A percentile compares a stretch with the other conserved stretches of the same genome.
Conservation (phyloP, 805 yeast genomes). For the Starmerella powellii region DNA sequence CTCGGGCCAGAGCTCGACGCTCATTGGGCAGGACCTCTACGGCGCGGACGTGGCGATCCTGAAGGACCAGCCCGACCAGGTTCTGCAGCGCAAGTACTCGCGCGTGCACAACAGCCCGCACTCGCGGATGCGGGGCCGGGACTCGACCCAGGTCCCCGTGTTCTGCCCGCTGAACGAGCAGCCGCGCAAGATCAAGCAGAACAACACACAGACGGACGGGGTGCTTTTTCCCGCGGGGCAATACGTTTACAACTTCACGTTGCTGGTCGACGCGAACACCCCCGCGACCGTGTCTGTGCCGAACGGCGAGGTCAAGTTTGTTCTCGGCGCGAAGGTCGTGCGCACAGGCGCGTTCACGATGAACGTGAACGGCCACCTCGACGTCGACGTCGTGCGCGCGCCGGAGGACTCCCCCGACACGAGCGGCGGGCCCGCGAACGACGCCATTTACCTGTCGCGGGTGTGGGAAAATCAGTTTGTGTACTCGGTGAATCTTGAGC, state of each 20-base stretch:
- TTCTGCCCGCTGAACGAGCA: slow-evolving; percentile 18
- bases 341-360: slow-evolving; percentile 68
- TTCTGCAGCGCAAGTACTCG: slow-evolving; percentile 14
- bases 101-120: slow-evolving; percentile 13
- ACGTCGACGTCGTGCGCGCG: slow-evolving; percentile 53
- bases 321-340: slow-evolving; percentile 47
- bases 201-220: slow-evolving; percentile 18
- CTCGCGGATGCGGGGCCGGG: slow-evolving; percentile 13
- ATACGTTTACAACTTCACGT: slow-evolving; percentile 72
- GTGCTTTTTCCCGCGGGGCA: slow-evolving; percentile 58
- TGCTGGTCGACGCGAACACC: slow-evolving; percentile 58
- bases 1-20: slow-evolving; percentile 22
- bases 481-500: slow-evolving; percentile 67
- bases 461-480: slow-evolving; percentile 78
- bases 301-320: slow-evolving; percentile 59
- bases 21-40: slow-evolving; percentile 25
- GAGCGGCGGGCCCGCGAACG: slow-evolving; percentile 50
- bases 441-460: slow-evolving; percentile 66
- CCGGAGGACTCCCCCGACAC: slow-evolving; percentile 46
- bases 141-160: slow-evolving; percentile 19
- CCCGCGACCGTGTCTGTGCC: slow-evolving; percentile 64
- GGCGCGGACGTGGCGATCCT: slow-evolving; percentile 28
- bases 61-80: slow-evolving; percentile 14
- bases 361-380: slow-evolving; percentile 46
- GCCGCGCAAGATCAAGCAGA: slow-evolving; percentile 20